phyloP scores from a whole-genome alignment of 2,329 filamentous ascomycete species.

The Pyricularia sp. region DNA sequence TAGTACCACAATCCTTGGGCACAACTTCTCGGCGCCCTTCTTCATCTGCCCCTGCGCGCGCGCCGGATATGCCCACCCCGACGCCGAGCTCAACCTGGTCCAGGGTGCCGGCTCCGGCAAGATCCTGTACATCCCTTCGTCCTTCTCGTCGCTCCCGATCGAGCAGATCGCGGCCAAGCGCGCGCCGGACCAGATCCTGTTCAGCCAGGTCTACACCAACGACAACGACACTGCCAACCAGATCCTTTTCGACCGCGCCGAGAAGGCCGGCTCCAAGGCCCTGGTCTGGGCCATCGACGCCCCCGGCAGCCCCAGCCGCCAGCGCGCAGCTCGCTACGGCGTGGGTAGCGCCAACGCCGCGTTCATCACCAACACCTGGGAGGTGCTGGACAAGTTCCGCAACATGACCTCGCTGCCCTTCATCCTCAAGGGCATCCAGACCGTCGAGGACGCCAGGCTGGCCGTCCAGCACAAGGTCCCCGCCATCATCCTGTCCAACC shows the following conservation, averaged over 20 bases:
- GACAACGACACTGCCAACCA: slow-evolving; percentile 20
- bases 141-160: slow-evolving; percentile 20
- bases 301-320: slow-evolving; percentile 24
- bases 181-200: slow-evolving; percentile 20
- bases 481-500: slow-evolving; percentile 35
- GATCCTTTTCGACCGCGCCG: slow-evolving; percentile 17
- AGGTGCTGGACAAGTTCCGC: slow-evolving; percentile 21
- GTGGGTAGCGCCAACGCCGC: slow-evolving; percentile 20
- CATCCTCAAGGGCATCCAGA: slow-evolving; percentile 20
- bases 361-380: slow-evolving; percentile 15
- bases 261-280: slow-evolving; percentile 21
- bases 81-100: slow-evolving; percentile 36
- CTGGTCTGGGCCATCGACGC: slow-evolving; percentile 27
- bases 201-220: slow-evolving; percentile 19
- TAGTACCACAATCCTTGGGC: slow-evolving; percentile 34
- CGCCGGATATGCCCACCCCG: slow-evolving; percentile 28
- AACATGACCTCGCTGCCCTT: slow-evolving; percentile 22
- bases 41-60: slow-evolving; percentile 38
- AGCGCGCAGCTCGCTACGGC: slow-evolving; percentile 25
- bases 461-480: slow-evolving; percentile 27
- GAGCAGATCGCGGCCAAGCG: slow-evolving; percentile 24
- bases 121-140: slow-evolving; percentile 35
- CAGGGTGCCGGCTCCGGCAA: slow-evolving; percentile 32
- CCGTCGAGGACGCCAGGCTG: slow-evolving; percentile 18
- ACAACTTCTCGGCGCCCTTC: slow-evolving; percentile 41